Evolutionary conservation across 2,329 filamentous ascomycete genomes (phyloP), one percentile per base, ranked within the genome.

Genomic region (Diaporthe batatas): DNA sequence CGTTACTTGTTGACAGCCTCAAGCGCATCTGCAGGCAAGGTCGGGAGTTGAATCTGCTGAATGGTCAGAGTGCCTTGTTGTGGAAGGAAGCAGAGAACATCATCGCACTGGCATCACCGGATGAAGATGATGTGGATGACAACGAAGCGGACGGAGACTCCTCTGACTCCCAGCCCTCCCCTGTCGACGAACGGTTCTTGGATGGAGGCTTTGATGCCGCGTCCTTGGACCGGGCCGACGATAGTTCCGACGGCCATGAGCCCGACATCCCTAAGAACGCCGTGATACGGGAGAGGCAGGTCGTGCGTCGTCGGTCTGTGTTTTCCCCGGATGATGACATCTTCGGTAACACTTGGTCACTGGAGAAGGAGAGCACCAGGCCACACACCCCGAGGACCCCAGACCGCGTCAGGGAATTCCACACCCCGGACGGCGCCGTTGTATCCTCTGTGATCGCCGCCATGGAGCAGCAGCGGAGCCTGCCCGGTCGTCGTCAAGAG

Each of bases 11-110:
- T 58, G 94, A 95, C 80, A 93, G 95, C 77, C 84, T 97, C 73
- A 96, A 96, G 83, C 91, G 93, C 72, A 84, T 96, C 18, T 92
- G 92, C 74, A 87, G 91, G 16, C 90, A 93, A 51, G 94, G 91
- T 7, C 88, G 90, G 23, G 88, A 91, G 57, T 88, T 94, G 79
- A 87, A 91, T 53, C 88, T 96, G 78, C 81, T 90, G 0, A 83
- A 88, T 73, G 92, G 92, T 8, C 79, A 87, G 7, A 87, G 91
- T 29, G 86, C 87, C 16, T 83, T 84, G 16, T 85, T 93, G 59
- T 97, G 93, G 93, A 90, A 91, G 77, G 93, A 96, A 80, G 94
- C 94, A 1, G 93, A 96, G 80, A 93, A 93, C 18, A 95, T 97
- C 82, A 96, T 97, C 79, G 92, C 93, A 44, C 84, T 97, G n/a